A percentile compares a stretch with the other conserved stretches of the same genome.
Conservation (phyloP, 2,329 filamentous ascomycete species). For the Mycogone perniciosa region DNA sequence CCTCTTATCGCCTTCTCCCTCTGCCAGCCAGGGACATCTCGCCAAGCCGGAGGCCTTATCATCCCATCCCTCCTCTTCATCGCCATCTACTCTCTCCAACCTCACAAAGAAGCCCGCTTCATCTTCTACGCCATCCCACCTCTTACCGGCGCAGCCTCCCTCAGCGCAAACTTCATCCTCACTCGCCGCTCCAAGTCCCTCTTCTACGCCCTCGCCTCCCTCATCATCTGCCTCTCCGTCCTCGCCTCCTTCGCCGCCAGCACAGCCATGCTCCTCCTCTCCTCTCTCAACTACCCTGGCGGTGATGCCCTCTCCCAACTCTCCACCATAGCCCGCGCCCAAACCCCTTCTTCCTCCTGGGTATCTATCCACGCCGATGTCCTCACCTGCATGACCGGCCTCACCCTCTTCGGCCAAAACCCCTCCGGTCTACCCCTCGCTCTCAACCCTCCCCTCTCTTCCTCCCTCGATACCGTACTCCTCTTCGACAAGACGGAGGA, state of each 20-base stretch:
- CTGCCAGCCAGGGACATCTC: conserved; percentile 38
- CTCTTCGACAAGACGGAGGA: conserved; percentile 61
- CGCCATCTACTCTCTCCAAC: conserved; percentile 75
- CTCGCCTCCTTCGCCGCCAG: conserved; percentile 54
- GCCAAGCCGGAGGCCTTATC: conserved; percentile 43
- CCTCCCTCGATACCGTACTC: conserved; percentile 22
- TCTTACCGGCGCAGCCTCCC: conserved; percentile 69
- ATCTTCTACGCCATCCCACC: conserved; percentile 81
- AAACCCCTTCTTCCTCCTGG: conserved; percentile 17
- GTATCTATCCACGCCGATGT: conserved; percentile 57
- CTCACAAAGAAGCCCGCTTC: conserved; percentile 95
- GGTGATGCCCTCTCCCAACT: conserved; percentile 65
- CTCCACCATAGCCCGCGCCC: conserved; percentile 27
- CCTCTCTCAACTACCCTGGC: conserved; percentile 88
- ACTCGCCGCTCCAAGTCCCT: conserved; percentile 56
- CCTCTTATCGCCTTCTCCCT: conserved; percentile 50
- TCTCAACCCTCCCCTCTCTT: conserved; percentile 17
- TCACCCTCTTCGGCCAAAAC: conserved; percentile 58
- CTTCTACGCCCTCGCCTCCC: conserved; percentile 47
- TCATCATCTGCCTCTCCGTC: conserved; percentile 53
- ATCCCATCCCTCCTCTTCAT: conserved; percentile 67
- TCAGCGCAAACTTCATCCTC: conserved; percentile 66
- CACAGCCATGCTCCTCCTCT: conserved; percentile 64
- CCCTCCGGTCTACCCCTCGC: conserved; percentile 31
- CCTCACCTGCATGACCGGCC: conserved; percentile 63